Conservation (phyloP, 2,329 filamentous ascomycete species). For the Hypoxylon sp. region DNA sequence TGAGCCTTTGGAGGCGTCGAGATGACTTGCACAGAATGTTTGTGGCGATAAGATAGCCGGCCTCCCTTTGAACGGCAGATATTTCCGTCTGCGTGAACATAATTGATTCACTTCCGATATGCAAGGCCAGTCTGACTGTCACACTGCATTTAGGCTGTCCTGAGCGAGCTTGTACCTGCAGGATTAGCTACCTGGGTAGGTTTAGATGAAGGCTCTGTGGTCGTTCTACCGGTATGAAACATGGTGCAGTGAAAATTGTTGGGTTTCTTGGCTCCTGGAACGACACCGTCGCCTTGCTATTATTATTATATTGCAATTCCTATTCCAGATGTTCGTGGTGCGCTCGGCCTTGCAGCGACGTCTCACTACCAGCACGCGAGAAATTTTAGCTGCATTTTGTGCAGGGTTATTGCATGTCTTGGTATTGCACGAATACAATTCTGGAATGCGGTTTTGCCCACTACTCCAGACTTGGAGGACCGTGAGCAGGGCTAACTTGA, state of each 20-base stretch:
- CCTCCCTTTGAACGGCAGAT: slow-evolving; percentile 24
- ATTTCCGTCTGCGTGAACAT: slow-evolving; percentile 22
- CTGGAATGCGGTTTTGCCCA: slow-evolving; percentile 17
- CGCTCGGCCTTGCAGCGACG: slow-evolving; percentile 26
- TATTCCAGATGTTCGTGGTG: slow-evolving; percentile 4
- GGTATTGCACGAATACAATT: slow-evolving; percentile 27
- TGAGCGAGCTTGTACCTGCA: slow-evolving; percentile 40
- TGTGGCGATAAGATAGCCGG: slow-evolving; percentile 7
- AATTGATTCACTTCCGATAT: slow-evolving; percentile 18
- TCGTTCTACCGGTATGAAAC: slow-evolving; percentile 23
- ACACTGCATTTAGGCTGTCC: slow-evolving; percentile 44
- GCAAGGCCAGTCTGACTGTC: slow-evolving; percentile 38
- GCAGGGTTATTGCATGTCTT: slow-evolving; percentile 37
- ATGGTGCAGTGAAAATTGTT: slow-evolving; percentile 26
- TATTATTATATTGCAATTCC: slow-evolving; percentile 11
- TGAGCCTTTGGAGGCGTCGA: not conserved
- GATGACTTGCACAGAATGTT: slow-evolving; percentile 11
- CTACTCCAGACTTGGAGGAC: slow-evolving; percentile 13
- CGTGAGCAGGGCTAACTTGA: slow-evolving; percentile 17
- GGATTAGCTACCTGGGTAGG: slow-evolving; percentile 22
- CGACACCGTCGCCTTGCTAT: slow-evolving; percentile 15
- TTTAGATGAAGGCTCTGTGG: slow-evolving; percentile 10
- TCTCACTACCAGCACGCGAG: slow-evolving; percentile 38
- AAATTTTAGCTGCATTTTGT: slow-evolving; percentile 25
- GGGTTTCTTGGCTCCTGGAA: slow-evolving; percentile 26